Percentiles rank a stretch among this genome's conserved stretches.
phyloP scores from a whole-genome alignment of 2,329 filamentous ascomycete species.

The Aspergillus quadrilineatus region DNA sequence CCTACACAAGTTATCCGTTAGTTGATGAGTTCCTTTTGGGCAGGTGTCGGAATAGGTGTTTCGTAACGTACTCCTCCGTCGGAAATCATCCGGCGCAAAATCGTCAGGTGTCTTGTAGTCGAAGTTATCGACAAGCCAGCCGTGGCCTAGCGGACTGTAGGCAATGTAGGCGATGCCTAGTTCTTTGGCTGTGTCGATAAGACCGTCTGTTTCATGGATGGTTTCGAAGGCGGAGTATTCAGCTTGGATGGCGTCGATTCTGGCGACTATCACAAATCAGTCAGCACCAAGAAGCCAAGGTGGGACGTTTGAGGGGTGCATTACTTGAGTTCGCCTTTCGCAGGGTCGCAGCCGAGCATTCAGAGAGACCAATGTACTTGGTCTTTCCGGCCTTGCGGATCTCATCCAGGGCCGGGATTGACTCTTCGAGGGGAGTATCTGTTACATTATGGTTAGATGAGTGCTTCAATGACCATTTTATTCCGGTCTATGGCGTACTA shows the following conservation, averaged over 20 bases:
- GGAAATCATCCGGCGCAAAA: constrained; percentile 46
- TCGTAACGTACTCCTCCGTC: constrained; percentile 33
- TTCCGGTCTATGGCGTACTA: neutral
- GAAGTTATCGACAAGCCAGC: constrained; percentile 50
- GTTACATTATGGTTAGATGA: neutral
- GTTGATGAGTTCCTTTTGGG: neutral
- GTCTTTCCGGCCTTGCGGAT: constrained; percentile 49
- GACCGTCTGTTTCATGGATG: constrained; percentile 40
- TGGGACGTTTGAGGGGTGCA: neutral
- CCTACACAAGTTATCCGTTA: constrained; percentile 11
- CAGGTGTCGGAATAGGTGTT: too few species aligned
- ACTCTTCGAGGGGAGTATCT: constrained; percentile 50
- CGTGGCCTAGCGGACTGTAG: constrained; percentile 50
- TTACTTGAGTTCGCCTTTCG: constrained; percentile 48
- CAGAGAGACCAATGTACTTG: constrained; percentile 51
- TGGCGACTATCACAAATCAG: constrained; percentile 39
- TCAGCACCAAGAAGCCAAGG: neutral
- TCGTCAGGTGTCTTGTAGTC: constrained; percentile 47
- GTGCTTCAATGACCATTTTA: neutral
- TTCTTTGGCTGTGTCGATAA: constrained; percentile 46
- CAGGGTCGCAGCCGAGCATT: constrained; percentile 48
- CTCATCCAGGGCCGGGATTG: constrained; percentile 49
- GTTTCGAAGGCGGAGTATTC: constrained; percentile 49
- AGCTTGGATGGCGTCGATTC: constrained; percentile 49
- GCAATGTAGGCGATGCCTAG: constrained; percentile 47